phyloP scores from a whole-genome alignment of 768 basidiomycete genomes.

The Pisolithus microcarpus region DNA sequence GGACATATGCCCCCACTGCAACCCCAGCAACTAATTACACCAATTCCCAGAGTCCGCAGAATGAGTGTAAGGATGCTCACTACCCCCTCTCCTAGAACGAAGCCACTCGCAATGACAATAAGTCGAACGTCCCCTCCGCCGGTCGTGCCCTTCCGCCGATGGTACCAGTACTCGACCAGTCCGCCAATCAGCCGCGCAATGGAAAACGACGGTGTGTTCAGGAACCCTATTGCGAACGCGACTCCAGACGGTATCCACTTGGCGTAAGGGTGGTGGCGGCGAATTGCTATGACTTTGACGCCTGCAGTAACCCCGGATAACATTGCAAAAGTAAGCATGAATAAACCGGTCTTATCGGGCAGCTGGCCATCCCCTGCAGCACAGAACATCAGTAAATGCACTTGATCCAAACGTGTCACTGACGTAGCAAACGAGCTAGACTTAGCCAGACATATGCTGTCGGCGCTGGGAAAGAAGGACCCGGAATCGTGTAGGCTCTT shows the following conservation, averaged over 20 bases:
- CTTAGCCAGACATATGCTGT: slow-evolving; percentile 91
- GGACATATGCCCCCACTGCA: slow-evolving; percentile 72
- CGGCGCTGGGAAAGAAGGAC: slow-evolving; percentile 92
- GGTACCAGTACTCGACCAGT: slow-evolving; percentile 65
- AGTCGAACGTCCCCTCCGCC: slow-evolving; percentile 59
- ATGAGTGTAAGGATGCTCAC: slow-evolving; percentile 74
- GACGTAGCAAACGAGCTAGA: slow-evolving; percentile 69
- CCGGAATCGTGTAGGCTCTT: slow-evolving; percentile 81
- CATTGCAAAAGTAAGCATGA: slow-evolving; percentile 75
- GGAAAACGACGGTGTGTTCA: slow-evolving; percentile 94
- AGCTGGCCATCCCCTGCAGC: slow-evolving; percentile 70
- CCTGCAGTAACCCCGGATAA: slow-evolving; percentile 64
- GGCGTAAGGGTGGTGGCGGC: slow-evolving; percentile 44
- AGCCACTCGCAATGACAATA: slow-evolving; percentile 88
- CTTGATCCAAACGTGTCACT: slow-evolving; percentile 20
- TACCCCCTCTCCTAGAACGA: slow-evolving; percentile 93
- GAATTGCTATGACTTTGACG: slow-evolving; percentile 54
- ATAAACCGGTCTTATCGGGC: slow-evolving; percentile 62
- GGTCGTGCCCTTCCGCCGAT: slow-evolving; percentile 40
- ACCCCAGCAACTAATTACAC: slow-evolving; percentile 78
- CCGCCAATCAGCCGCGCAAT: slow-evolving; percentile 89
- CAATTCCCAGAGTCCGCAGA: slow-evolving; percentile 67
- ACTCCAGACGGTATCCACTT: slow-evolving; percentile 88
- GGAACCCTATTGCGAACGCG: slow-evolving; percentile 91
- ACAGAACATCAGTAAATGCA: slow-evolving; percentile 4